phyloP scores from a whole-genome alignment of 2,329 filamentous ascomycete species.

The Coleophoma crateriformis region DNA sequence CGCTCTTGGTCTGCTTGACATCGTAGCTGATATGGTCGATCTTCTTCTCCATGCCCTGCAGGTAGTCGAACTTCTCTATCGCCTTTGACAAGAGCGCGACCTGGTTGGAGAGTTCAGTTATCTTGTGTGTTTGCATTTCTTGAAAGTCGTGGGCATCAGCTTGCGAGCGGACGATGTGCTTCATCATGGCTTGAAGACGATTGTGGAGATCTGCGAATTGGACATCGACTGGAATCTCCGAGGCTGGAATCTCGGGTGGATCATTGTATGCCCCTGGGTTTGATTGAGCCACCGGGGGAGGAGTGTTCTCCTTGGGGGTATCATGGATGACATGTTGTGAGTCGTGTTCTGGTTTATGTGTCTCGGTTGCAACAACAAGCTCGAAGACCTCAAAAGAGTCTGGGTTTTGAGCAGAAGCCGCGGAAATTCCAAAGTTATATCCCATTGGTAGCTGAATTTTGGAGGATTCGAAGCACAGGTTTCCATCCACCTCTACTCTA shows the following conservation, averaged over 20 bases:
- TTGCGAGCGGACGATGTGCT: conserved; percentile 61
- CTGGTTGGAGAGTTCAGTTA: conserved; percentile 3
- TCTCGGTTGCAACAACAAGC: conserved; percentile 64
- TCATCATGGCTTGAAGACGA: conserved; percentile 68
- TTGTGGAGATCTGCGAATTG: conserved; percentile 85
- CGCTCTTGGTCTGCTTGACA: conserved; percentile 49
- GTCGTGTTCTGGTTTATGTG: conserved; percentile 25
- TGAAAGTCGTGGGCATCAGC: conserved; percentile 46
- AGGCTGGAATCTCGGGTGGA: conserved; percentile 25
- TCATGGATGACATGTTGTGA: conserved; percentile 7
- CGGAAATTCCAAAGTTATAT: conserved; percentile 83
- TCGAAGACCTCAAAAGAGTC: conserved; percentile 95
- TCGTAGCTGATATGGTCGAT: conserved; percentile 52
- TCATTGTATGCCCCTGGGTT: conserved; percentile 10
- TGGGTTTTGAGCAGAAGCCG: conserved; percentile 82
- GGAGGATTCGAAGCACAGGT: conserved; percentile 75
- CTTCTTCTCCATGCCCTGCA: conserved; percentile 39
- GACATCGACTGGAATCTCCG: conserved; percentile 37
- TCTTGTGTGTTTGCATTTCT: conserved; percentile 37
- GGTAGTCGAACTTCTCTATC: conserved; percentile 37
- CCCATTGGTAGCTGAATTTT: conserved; percentile 73
- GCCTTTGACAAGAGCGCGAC: conserved; percentile 12
- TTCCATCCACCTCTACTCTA: conserved; percentile 74
- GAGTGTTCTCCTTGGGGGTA: not conserved
- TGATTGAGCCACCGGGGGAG: not conserved